These are phyloP conservation scores for Picea engelmannii DNA, from an alignment of 83 land plant species.

Conservation along the genomic window DNA sequence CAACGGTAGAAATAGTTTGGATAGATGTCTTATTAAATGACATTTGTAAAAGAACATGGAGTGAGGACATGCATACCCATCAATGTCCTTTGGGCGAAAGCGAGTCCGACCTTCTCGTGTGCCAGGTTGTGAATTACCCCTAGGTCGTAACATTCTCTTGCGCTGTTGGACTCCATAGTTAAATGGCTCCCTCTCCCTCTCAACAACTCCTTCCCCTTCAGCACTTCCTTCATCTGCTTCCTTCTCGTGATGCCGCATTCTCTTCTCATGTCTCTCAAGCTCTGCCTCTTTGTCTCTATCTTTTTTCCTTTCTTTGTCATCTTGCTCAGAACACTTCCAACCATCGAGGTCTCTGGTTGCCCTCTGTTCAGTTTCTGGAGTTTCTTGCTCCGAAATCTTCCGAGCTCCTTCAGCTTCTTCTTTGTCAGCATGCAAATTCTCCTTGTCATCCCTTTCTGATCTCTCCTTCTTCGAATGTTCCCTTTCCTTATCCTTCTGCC, in stretches of 20 bases:
- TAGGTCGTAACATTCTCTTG: conserved; percentile 70
- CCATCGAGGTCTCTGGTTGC: conserved; percentile 40
- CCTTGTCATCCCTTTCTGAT: conserved; percentile 45
- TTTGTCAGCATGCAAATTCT: conserved; percentile 34
- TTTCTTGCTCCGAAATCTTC: conserved; percentile 42
- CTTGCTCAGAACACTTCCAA: conserved; percentile 49
- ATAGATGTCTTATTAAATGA: neutral
- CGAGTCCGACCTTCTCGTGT: conserved; percentile 61
- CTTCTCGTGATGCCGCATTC: conserved; percentile 45
- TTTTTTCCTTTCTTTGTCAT: conserved; percentile 53
- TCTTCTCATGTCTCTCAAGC: conserved; percentile 52
- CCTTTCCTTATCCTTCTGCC: conserved; percentile 49
- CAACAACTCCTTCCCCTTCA: conserved; percentile 51
- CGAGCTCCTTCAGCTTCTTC: conserved; percentile 33
- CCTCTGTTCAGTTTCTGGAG: conserved; percentile 33
- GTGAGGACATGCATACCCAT: conserved; percentile 45
- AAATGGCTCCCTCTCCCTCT: conserved; percentile 49
- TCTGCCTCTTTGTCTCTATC: conserved; percentile 59
- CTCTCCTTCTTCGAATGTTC: conserved; percentile 33
- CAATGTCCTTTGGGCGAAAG: conserved; percentile 54
- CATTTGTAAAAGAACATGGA: neutral
- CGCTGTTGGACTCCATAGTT: conserved; percentile 69
- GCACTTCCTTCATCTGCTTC: conserved; percentile 54
- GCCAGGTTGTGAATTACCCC: conserved; percentile 53
- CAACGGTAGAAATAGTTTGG: neutral